A percentile compares a stretch with the other conserved stretches of the same genome.
phyloP scores from a whole-genome alignment of 2,329 filamentous ascomycete genomes.

The Dactylellina sp. region DNA sequence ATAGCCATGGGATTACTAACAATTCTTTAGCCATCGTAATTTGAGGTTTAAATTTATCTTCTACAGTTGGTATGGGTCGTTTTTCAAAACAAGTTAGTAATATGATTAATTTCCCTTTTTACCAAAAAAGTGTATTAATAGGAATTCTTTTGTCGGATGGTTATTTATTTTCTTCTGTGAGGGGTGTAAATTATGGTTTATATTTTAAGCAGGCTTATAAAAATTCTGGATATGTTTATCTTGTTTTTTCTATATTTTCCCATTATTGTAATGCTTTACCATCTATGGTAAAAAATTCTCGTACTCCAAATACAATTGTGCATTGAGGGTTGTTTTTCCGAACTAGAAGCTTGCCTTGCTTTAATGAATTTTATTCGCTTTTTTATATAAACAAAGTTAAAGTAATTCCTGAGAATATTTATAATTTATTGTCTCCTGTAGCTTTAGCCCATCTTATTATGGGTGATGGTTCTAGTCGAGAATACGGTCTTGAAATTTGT shows the following conservation, averaged over 20 bases:
- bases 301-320: not conserved
- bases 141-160: conserved; percentile 12
- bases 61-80: conserved; percentile 5
- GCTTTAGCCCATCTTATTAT: conserved; percentile 23
- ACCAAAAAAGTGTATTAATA: conserved; percentile 18
- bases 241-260: conserved; percentile 9
- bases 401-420: conserved; percentile 27
- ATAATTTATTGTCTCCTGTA: conserved; percentile 7
- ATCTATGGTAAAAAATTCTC: not conserved
- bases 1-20: conserved; percentile 2
- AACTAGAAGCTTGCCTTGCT: conserved; percentile 18
- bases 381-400: conserved; percentile 6
- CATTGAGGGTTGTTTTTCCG: conserved; percentile 1
- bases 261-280: conserved; percentile 19
- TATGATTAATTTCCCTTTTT: conserved; percentile 5
- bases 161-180: not conserved
- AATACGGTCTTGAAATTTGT: not conserved
- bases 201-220: not conserved
- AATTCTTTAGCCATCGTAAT: conserved; percentile 9
- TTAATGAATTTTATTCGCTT: conserved; percentile 1
- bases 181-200: not conserved
- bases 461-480: conserved; percentile 1
- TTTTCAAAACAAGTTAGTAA: conserved; percentile 8
- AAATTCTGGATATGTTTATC: conserved; percentile 5
- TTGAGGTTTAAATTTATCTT: conserved; percentile 14